Conservation (phyloP, 2,329 filamentous ascomycete species). For the Cryphonectria naterciae region DNA sequence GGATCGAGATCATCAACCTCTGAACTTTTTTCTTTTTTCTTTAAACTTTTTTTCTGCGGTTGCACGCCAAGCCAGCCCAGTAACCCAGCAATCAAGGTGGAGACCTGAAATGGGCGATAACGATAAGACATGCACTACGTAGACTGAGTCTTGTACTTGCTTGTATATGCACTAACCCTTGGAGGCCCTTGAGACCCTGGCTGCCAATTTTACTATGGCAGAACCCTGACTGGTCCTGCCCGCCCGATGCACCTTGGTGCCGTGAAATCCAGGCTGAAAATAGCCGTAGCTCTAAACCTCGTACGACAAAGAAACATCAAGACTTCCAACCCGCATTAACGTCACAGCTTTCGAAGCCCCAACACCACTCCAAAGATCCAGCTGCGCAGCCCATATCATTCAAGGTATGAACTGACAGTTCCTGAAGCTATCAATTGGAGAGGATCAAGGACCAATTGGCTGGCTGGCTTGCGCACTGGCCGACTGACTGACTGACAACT, state of each 20-base stretch:
- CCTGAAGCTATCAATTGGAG: not conserved
- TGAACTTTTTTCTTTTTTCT: too few relatives aligned
- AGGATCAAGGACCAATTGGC: slow-evolving; percentile 18
- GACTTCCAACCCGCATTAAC: slow-evolving; percentile 16
- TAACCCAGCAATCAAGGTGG: not conserved
- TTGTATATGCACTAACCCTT: slow-evolving; percentile 6
- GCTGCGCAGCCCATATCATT: slow-evolving; percentile 2
- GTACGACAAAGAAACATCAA: slow-evolving; percentile 12
- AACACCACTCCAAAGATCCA: slow-evolving; percentile 11
- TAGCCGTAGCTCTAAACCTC: slow-evolving; percentile 17
- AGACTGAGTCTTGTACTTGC: not conserved
- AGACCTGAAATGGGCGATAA: not conserved
- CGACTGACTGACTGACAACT: slow-evolving; percentile 5
- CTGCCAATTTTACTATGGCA: not conserved
- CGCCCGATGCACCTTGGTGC: not conserved
- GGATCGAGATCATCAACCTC: slow-evolving; percentile 14
- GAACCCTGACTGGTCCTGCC: not conserved
- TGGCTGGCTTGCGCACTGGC: slow-evolving; percentile 43
- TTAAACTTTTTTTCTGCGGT: not conserved
- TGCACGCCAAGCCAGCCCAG: not conserved
- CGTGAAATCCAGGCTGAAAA: slow-evolving; percentile 17
- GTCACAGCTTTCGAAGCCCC: slow-evolving; percentile 24
- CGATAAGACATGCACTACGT: not conserved
- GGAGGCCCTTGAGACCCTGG: not conserved
- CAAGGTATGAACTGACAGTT: slow-evolving; percentile 20